A percentile compares a stretch with the other conserved stretches of the same genome.
Conservation (phyloP, 306 rosid species). For the Pyrus betulifolia region DNA sequence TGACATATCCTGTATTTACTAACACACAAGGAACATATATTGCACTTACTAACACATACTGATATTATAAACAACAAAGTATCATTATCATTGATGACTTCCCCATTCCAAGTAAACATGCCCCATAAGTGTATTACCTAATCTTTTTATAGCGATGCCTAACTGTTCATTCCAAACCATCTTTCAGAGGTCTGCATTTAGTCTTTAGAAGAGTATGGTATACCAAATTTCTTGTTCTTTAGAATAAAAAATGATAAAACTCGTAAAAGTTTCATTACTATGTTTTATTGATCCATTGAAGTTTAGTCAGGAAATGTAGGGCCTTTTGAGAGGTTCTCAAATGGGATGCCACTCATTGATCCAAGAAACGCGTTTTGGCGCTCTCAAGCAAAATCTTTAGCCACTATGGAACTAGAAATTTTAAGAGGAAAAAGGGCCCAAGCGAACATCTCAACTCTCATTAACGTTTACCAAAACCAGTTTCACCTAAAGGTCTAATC, state of each 20-base stretch:
- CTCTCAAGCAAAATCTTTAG: neutral
- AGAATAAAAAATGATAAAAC: neutral
- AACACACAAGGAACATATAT: too few relatives aligned
- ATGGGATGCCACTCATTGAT: neutral
- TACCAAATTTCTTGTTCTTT: neutral
- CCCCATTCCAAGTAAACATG: too few relatives aligned
- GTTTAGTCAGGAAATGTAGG: neutral
- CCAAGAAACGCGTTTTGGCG: neutral
- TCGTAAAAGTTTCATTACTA: neutral
- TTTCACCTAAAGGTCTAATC: neutral
- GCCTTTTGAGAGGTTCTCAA: neutral
- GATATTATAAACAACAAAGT: too few relatives aligned
- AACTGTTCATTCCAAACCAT: neutral
- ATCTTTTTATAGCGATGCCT: neutral
- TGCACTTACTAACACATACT: too few relatives aligned
- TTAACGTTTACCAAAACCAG: neutral
- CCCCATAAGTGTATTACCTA: too few relatives aligned
- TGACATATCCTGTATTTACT: too few relatives aligned
- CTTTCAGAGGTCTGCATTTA: neutral
- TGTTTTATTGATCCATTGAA: neutral
- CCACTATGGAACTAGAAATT: neutral
- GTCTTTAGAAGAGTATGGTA: neutral
- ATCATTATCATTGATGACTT: too few relatives aligned
- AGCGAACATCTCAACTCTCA: neutral
- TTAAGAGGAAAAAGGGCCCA: neutral